Percentiles rank a stretch among this genome's conserved stretches.
These are phyloP conservation scores for Candida tunisiensis DNA, from an alignment of 1,139 yeast genomes.

Conservation along the genomic window DNA sequence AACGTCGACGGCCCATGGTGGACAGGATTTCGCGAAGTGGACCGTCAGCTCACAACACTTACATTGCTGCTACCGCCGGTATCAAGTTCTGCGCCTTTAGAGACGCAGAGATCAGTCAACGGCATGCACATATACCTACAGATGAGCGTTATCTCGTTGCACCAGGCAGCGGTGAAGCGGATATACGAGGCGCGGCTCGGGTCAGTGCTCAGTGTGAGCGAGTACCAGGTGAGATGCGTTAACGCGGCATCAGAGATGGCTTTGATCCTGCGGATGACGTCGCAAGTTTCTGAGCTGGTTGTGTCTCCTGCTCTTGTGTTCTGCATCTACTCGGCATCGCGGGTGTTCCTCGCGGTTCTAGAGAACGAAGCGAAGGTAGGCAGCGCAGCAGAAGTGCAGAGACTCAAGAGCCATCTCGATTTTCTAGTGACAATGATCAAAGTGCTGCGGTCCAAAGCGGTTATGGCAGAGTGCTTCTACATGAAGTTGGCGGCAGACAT, in stretches of 20 bases:
- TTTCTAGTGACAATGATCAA: slow-evolving; percentile 10
- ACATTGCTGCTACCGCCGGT: neutral
- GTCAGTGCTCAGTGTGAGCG: too few relatives aligned
- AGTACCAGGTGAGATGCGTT: too few relatives aligned
- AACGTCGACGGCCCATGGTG: too few relatives aligned
- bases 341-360: slow-evolving; percentile 9
- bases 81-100: slow-evolving; percentile 1
- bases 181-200: too few relatives aligned
- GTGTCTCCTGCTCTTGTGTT: slow-evolving; percentile 8
- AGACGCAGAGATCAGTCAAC: too few relatives aligned
- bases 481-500: too few relatives aligned
- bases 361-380: slow-evolving; percentile 5
- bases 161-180: too few relatives aligned
- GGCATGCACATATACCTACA: too few relatives aligned
- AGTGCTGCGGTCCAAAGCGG: slow-evolving; percentile 5
- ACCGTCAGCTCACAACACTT: neutral
- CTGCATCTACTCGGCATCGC: slow-evolving; percentile 10
- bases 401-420: slow-evolving; percentile 7
- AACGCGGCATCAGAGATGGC: too few relatives aligned
- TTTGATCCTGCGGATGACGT: too few relatives aligned
- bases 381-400: slow-evolving; percentile 3
- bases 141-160: too few relatives aligned
- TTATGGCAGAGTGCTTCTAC: slow-evolving; percentile 8
- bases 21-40: neutral
- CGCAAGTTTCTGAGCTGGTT: too few relatives aligned